phyloP scores from a whole-genome alignment of 345 rosid genomes.

The Eucalyptus sp. region DNA sequence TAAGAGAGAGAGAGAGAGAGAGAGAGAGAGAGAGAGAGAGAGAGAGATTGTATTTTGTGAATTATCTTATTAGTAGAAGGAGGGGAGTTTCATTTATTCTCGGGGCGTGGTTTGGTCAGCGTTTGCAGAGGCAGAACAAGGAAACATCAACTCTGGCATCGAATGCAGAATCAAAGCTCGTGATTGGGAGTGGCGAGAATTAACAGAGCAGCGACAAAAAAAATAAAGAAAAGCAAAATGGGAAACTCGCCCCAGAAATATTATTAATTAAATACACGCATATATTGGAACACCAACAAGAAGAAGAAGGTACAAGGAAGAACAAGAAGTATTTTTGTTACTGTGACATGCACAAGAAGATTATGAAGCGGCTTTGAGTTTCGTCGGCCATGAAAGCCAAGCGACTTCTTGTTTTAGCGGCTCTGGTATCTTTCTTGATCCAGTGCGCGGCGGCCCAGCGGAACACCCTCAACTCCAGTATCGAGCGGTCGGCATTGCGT shows the following conservation, averaged over 20 bases:
- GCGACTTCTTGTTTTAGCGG: not conserved
- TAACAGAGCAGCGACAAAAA: not conserved
- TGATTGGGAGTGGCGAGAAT: not conserved
- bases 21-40: not conserved
- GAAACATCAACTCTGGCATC: not conserved
- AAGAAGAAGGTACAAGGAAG: not conserved
- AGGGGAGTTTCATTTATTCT: not conserved
- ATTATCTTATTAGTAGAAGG: not conserved
- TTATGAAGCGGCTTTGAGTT: not conserved
- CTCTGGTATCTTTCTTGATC: slow-evolving; percentile 6
- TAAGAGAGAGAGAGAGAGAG: not conserved
- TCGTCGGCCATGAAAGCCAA: not conserved
- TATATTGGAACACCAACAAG: not conserved
- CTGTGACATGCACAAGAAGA: not conserved
- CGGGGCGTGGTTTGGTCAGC: not conserved
- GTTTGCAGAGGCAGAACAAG: not conserved
- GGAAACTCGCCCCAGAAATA: not conserved
- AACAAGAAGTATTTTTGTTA: not conserved
- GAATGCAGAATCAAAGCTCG: not conserved
- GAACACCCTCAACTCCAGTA: slow-evolving; percentile 3
- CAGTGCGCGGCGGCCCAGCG: slow-evolving; percentile 16
- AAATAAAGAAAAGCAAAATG: not conserved
- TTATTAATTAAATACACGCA: not conserved
- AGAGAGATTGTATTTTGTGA: not conserved
- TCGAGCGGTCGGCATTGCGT: slow-evolving; percentile 38